Evolutionary conservation across 257 asterid species (phyloP).

Genomic region (Solanum pinnatisectum): DNA sequence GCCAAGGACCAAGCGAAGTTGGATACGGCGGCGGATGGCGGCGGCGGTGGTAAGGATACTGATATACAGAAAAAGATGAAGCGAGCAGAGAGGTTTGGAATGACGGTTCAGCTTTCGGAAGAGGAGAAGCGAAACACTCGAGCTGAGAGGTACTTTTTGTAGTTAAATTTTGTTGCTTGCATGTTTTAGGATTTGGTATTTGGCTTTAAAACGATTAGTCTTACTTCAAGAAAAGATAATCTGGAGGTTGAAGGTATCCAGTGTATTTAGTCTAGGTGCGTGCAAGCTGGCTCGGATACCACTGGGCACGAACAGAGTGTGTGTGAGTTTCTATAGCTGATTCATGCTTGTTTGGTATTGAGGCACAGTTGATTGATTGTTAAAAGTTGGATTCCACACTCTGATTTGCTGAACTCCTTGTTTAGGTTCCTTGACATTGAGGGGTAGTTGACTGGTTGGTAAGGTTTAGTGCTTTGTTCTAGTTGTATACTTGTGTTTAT

Average conservation of each 20-base stretch:
- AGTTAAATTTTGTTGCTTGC: not conserved
- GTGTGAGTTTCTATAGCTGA: not conserved
- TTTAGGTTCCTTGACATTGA: not conserved
- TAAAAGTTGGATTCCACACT: not conserved
- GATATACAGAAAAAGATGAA: constrained; percentile 77
- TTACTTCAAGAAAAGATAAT: not conserved
- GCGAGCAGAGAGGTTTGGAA: constrained; percentile 88
- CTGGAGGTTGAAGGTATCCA: not conserved
- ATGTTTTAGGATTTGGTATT: not conserved
- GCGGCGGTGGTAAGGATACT: constrained; percentile 14
- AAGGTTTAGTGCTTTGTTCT: not conserved
- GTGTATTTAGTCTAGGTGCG: not conserved
- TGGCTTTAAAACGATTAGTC: not conserved
- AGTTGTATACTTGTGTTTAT: not conserved
- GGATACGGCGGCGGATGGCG: constrained; percentile 8
- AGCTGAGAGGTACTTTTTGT: constrained; percentile 60
- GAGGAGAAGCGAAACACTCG: constrained; percentile 79
- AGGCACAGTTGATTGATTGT: not conserved
- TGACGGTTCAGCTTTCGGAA: constrained; percentile 63
- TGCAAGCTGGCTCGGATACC: not conserved
- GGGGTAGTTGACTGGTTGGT: not conserved
- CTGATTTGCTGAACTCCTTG: not conserved
- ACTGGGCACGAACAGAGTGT: not conserved
- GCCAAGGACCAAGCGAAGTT: constrained; percentile 19
- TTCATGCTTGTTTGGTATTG: not conserved